phyloP scores from a whole-genome alignment of 306 rosid genomes.

The Rubus parviflorus region DNA sequence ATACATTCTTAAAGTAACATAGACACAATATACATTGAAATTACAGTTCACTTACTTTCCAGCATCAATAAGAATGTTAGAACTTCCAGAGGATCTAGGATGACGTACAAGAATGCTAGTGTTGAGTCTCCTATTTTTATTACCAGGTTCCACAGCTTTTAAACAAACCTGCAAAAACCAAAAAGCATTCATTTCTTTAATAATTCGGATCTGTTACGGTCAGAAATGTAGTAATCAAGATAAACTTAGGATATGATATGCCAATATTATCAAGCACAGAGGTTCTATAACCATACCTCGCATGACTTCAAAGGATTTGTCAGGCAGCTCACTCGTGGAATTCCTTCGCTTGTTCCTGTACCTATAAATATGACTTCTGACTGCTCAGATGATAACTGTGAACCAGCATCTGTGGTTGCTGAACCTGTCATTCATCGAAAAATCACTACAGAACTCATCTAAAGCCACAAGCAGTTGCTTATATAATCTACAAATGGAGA shows the following conservation, averaged over 20 bases:
- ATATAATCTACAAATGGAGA: background rate
- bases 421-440: slow-evolving; percentile 39
- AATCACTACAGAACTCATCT: slow-evolving; percentile 28
- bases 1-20: slow-evolving; percentile 11
- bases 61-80: slow-evolving; percentile 76
- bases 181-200: slow-evolving; percentile 18
- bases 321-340: slow-evolving; percentile 88
- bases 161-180: slow-evolving; percentile 60
- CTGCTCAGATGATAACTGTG: slow-evolving; percentile 32
- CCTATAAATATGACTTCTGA: slow-evolving; percentile 77
- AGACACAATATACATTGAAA: background rate
- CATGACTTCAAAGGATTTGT: slow-evolving; percentile 76
- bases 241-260: slow-evolving; percentile 7
- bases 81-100: slow-evolving; percentile 48
- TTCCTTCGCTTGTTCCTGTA: slow-evolving; percentile 95
- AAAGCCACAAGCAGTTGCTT: slow-evolving; percentile 10
- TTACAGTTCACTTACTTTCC: slow-evolving; percentile 68
- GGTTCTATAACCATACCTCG: slow-evolving; percentile 40
- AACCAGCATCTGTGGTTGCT: slow-evolving; percentile 32
- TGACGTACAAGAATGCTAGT: slow-evolving; percentile 81
- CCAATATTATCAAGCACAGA: slow-evolving; percentile 11
- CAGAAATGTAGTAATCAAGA: slow-evolving; percentile 15
- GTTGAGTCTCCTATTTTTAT: slow-evolving; percentile 84
- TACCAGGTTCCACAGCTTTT: slow-evolving; percentile 68
- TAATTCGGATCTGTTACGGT: background rate